phyloP scores from a whole-genome alignment of 2,329 filamentous ascomycete genomes.

The Sphaerulina populicola region DNA sequence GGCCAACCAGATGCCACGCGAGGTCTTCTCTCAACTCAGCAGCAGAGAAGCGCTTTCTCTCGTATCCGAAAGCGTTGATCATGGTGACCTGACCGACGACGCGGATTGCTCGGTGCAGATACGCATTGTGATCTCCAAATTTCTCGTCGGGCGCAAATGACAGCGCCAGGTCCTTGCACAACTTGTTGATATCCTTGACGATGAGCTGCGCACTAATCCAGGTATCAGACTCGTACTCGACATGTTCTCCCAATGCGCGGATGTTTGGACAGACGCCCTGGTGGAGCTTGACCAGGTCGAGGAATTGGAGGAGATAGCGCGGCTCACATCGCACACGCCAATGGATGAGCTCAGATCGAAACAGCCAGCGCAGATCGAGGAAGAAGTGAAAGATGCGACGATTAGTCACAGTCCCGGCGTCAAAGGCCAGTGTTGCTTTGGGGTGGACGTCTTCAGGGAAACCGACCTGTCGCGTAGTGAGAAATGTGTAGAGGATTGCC shows the following conservation, averaged over 20 bases:
- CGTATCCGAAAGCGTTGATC: conserved; percentile 79
- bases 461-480: conserved; percentile 91
- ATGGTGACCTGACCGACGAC: conserved; percentile 76
- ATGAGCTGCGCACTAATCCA: conserved; percentile 96
- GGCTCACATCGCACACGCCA: conserved; percentile 72
- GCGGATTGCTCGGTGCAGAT: conserved; percentile 63
- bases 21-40: conserved; percentile 82
- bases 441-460: conserved; percentile 84
- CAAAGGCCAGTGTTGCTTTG: conserved; percentile 79
- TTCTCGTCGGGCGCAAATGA: conserved; percentile 62
- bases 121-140: conserved; percentile 45
- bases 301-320: conserved; percentile 84
- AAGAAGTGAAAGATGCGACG: conserved; percentile 97
- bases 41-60: conserved; percentile 74
- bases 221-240: conserved; percentile 95
- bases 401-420: conserved; percentile 90
- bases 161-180: conserved; percentile 81
- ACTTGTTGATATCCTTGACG: conserved; percentile 85
- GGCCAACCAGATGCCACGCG: conserved; percentile 71
- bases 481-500: conserved; percentile 93
- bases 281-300: conserved; percentile 90
- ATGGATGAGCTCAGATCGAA: conserved; percentile 81
- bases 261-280: conserved; percentile 95
- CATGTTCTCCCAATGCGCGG: conserved; percentile 84
- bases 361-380: conserved; percentile 82